Percentiles rank a stretch among this genome's conserved stretches.
phyloP scores from a whole-genome alignment of 129 eudicot genomes.

The Saposhnikovia divaricata region DNA sequence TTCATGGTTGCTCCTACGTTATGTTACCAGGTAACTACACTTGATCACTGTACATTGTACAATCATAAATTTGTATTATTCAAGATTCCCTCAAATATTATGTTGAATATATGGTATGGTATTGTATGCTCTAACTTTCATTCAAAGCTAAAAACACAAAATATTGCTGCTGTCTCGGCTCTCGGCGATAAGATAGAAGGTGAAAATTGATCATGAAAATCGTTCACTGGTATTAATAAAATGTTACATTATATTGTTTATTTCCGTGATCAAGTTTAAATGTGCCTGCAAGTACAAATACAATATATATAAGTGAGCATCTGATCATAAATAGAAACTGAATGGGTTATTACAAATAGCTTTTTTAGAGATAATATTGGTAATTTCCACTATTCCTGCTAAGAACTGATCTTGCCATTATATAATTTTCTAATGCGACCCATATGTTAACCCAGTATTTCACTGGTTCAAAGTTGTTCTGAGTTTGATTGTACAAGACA shows the following conservation, averaged over 20 bases:
- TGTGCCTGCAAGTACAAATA: background rate
- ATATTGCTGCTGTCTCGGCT: background rate
- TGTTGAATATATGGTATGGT: background rate
- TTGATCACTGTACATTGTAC: background rate
- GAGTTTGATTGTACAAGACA: background rate
- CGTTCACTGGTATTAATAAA: background rate
- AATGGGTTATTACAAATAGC: background rate
- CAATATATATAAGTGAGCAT: background rate
- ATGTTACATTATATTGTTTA: background rate
- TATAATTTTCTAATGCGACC: background rate
- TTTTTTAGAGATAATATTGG: background rate
- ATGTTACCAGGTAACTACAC: slow-evolving; percentile 72
- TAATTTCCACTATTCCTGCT: background rate
- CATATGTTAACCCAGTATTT: background rate
- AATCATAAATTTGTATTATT: background rate
- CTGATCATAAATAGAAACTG: background rate
- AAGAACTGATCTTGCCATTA: background rate
- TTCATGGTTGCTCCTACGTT: slow-evolving; percentile 97
- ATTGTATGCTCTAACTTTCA: background rate
- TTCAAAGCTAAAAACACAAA: background rate
- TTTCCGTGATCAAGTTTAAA: background rate
- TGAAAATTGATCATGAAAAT: background rate
- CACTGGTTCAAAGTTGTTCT: background rate
- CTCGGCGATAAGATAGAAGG: background rate
- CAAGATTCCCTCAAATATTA: background rate